A percentile compares a stretch with the other conserved stretches of the same genome.
Conservation (phyloP, 495 filamentous ascomycete species). For the Pseudomonodictys pantanalensis region DNA sequence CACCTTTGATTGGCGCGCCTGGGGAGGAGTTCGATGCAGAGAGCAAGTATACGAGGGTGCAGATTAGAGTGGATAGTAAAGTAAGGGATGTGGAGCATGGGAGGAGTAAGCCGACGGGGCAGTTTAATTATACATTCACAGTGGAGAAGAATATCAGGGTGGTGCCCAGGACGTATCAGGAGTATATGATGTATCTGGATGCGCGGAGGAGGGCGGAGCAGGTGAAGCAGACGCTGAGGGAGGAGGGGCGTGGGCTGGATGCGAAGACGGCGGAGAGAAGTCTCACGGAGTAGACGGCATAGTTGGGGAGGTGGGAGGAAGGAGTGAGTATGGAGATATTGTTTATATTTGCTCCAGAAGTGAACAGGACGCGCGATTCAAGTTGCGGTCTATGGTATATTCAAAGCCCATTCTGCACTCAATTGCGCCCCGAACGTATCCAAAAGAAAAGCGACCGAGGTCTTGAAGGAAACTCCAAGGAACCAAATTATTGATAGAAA, state of each 20-base stretch:
- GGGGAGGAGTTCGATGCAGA: conserved; percentile 42
- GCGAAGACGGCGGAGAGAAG: conserved; percentile 30
- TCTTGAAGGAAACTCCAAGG: background rate
- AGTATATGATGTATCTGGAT: conserved; percentile 80
- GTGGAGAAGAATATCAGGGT: conserved; percentile 71
- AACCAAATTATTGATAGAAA: background rate
- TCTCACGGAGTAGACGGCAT: conserved; percentile 34
- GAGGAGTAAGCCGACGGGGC: conserved; percentile 69
- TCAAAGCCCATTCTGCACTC: background rate
- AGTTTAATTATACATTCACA: conserved; percentile 83
- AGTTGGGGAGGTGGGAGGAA: background rate
- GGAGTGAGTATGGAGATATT: background rate
- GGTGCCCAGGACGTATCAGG: conserved; percentile 69
- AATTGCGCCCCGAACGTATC: conserved; percentile 4
- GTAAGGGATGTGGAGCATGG: conserved; percentile 78
- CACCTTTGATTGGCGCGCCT: conserved; percentile 46
- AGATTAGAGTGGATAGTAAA: conserved; percentile 72
- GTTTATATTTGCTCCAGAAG: no score
- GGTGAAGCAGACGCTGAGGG: conserved; percentile 35
- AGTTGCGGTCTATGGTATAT: conserved; percentile 16
- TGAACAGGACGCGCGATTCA: no score
- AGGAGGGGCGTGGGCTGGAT: conserved; percentile 16
- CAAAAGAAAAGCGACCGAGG: background rate
- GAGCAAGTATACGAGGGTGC: conserved; percentile 61
- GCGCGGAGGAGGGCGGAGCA: conserved; percentile 57